Percentiles rank a stretch among this genome's conserved stretches.
Evolutionary conservation across 768 basidiomycete genomes (phyloP).

Genomic region (Boletus coccyginus): DNA sequence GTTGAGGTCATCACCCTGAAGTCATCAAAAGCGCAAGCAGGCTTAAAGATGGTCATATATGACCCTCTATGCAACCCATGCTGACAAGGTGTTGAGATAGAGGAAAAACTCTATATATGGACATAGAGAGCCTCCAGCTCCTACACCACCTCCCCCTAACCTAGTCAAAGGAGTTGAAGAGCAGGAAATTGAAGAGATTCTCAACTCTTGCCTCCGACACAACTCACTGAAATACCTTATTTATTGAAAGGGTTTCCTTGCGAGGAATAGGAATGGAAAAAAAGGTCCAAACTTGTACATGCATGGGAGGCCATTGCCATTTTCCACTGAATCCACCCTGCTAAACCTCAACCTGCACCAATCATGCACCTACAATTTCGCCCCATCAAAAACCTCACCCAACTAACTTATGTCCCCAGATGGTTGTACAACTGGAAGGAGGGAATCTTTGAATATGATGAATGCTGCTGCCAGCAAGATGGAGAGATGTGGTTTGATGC

Average conservation of each 20-base stretch:
- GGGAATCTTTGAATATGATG: background rate
- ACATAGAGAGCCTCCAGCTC: too few relatives aligned
- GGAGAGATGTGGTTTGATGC: conserved; percentile 3
- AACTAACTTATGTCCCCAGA: background rate
- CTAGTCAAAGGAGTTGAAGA: background rate
- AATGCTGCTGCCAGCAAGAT: rapidly evolving
- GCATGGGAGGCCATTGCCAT: background rate
- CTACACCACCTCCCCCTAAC: background rate
- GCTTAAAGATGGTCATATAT: too few relatives aligned
- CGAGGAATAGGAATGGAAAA: conserved; percentile 9
- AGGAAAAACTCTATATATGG: too few relatives aligned
- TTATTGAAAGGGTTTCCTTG: conserved; percentile 22
- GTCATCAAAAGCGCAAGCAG: too few relatives aligned
- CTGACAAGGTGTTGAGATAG: too few relatives aligned
- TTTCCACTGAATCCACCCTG: conserved; percentile 7
- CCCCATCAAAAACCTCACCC: background rate
- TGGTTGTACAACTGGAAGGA: background rate
- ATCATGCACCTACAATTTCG: background rate
- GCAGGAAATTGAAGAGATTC: conserved; percentile 16
- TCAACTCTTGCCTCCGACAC: conserved; percentile 7
- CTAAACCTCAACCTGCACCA: too few relatives aligned
- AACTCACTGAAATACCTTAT: conserved; percentile 22
- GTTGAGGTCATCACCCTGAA: too few relatives aligned
- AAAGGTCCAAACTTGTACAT: conserved; percentile 11
- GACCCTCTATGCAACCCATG: too few relatives aligned